Conservation (phyloP, 2,329 filamentous ascomycete genomes). For the Pseudogymnoascus verrucosus region DNA sequence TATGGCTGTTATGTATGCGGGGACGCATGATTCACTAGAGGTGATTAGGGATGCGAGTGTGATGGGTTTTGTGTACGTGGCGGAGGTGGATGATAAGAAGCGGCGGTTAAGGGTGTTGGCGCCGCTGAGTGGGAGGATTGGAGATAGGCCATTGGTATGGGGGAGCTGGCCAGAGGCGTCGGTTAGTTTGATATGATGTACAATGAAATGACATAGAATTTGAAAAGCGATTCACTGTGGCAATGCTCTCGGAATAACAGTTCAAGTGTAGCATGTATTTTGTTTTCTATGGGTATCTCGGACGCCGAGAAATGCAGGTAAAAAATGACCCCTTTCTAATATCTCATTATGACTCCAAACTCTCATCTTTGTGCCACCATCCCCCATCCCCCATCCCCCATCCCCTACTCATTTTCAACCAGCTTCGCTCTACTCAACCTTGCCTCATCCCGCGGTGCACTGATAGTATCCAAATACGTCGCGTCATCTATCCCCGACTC, state of each 20-base stretch:
- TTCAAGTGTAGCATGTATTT: not conserved
- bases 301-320: constrained; percentile 10
- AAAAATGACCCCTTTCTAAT: not conserved
- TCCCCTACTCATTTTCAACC: not conserved
- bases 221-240: not conserved
- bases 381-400: not conserved
- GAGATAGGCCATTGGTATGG: constrained; percentile 72
- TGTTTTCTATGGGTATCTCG: constrained; percentile 8
- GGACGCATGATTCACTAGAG: constrained; percentile 58
- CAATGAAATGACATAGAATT: not conserved
- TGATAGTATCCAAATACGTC: constrained; percentile 56
- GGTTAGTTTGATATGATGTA: constrained; percentile 34
- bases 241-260: not conserved
- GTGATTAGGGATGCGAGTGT: constrained; percentile 73
- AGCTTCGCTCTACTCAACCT: constrained; percentile 20
- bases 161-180: constrained; percentile 81
- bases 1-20: constrained; percentile 75
- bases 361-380: not conserved
- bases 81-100: constrained; percentile 80
- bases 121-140: constrained; percentile 74
- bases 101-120: constrained; percentile 73
- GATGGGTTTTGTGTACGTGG: constrained; percentile 88
- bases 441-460: constrained; percentile 35
- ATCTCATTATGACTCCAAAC: not conserved
- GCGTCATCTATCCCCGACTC: constrained; percentile 47